Base-by-base conservation (phyloP, 805 yeast genomes). In the Candida ficus region DNA sequence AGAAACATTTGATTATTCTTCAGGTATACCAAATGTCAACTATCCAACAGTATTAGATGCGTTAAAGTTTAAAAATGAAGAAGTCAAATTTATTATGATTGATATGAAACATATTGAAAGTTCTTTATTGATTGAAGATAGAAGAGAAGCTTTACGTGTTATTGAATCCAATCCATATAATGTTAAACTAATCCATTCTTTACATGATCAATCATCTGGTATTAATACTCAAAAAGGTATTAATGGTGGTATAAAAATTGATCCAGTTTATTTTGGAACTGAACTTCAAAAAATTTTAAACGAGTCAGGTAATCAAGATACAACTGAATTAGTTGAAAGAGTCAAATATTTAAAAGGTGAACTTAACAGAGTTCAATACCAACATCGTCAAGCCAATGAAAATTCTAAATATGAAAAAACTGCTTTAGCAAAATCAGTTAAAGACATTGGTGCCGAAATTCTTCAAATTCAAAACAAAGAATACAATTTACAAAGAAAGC, bases 61-160 rank as follows among this genome's bases (percentile, higher is more conserved):
- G 7, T 53, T 93, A 23, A 68, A 71, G 7, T 68, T 85, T 41
- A 63, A 68, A 0, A 67, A 79, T 44, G 76, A 74, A 31, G 71
- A 72, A 29, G 70, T 81, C 8, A 69, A 73, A 50, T 80, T 76
- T 49, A 62, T 82, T 2, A 58, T 89, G 34, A 79, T 89, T 37
- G 96, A 86, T 60, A 48, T 70, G 4, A 68, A 70, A 30, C 67
- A 63, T 33, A 71, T 85, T 34, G 95, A 90, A 53, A 67, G 71
- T 10, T 63, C 73, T 1, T 63, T 83, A 0, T 57, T 89, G 29
- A 66, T 77, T 14, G 68, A 70, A 2, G 66, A 76, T 38, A 67
- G 78, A 46, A 49, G 56, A 2, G 70, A 68, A 12, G 91, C 85
- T 0, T 77, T 75, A 48, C 41, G 46, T 0, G 57, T 68, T 14